Evolutionary conservation across 768 basidiomycete species (phyloP).

Genomic region (Calocybe indica): DNA sequence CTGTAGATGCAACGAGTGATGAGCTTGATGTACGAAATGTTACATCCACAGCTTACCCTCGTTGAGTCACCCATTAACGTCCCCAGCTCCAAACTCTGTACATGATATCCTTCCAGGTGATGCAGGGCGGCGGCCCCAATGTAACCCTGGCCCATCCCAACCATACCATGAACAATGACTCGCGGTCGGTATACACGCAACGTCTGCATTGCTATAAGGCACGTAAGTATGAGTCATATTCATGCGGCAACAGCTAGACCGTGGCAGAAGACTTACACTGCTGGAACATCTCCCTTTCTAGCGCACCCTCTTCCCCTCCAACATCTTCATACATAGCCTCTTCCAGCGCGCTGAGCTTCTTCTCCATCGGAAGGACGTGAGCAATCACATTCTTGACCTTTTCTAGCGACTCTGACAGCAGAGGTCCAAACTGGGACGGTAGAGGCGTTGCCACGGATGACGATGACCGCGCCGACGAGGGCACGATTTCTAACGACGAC

Average conservation of each 20-base stretch:
- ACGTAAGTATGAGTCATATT: constrained; percentile 4
- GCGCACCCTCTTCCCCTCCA: constrained; percentile 68
- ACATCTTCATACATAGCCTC: constrained; percentile 92
- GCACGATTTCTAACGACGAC: constrained; percentile 68
- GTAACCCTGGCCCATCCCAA: constrained; percentile 89
- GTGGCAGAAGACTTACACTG: constrained; percentile 52
- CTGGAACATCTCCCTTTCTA: constrained; percentile 84
- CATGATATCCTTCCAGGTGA: constrained; percentile 92
- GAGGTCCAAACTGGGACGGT: constrained; percentile 76
- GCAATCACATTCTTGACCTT: constrained; percentile 67
- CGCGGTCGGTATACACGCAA: constrained; percentile 88
- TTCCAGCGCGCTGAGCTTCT: constrained; percentile 80
- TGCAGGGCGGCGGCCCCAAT: constrained; percentile 89
- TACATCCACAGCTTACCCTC: constrained; percentile 46
- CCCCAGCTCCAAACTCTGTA: constrained; percentile 91
- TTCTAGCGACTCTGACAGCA: constrained; percentile 65
- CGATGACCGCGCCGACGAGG: constrained; percentile 89
- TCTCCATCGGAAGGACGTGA: constrained; percentile 72
- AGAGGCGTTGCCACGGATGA: constrained; percentile 82
- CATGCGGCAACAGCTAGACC: neutral
- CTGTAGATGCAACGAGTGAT: constrained; percentile 28
- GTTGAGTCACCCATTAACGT: constrained; percentile 85
- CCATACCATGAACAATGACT: constrained; percentile 70
- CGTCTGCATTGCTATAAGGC: constrained; percentile 75
- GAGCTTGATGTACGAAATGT: neutral